Evolutionary conservation across 2,329 filamentous ascomycete species (phyloP), one percentile per base, ranked within the genome.

Genomic region (Lachnellula hyalina): DNA sequence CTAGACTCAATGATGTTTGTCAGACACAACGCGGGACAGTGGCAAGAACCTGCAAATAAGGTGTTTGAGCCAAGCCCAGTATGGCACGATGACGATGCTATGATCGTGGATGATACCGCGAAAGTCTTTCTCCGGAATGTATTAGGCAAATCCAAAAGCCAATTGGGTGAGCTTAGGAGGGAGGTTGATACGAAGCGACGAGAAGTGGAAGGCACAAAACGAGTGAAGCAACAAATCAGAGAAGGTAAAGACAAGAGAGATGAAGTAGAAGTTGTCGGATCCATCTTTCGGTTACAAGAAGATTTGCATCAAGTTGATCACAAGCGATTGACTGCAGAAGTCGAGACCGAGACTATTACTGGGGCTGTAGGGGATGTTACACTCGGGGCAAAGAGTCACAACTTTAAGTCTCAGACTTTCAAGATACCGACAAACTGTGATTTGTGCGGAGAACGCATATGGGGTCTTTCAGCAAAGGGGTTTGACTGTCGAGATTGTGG

Each of bases 391-490:
- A 90, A 90, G 70, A 96, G 92, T 67, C 94, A 99, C 76, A 94
- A 96, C 67, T 99, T 99, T 80, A 96, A 96, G 73, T 85, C 90
- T n/a, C 91, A 97, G 68, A 97, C 94, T 0, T 99, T 97, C 79
- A 97, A 97, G 72, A 96, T 99, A 57, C 95, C 95, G 0, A 99
- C 94, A 4, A 97, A 97, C 70, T 99, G 94, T 74, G 94, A 99
- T 71, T 80, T 96, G 12, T 99, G 94, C 65, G 92, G 92, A 17
- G 94, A 99, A 69, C 84, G 94, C 28, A 96, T 99, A 70, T 99
- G 94, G 94, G 94, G 94, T 0, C 73, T 99, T 41, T 96, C 90
- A 32, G 93, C 94, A 38, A 99, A 99, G 73, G 94, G 94, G 0
- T 95, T 96, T 68, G 92, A 96, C 70, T 99, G 94, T 68, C 84